Percentiles rank a stretch among this genome's conserved stretches.
Conservation (phyloP, 257 asterid species). For the Plantago ovata region DNA sequence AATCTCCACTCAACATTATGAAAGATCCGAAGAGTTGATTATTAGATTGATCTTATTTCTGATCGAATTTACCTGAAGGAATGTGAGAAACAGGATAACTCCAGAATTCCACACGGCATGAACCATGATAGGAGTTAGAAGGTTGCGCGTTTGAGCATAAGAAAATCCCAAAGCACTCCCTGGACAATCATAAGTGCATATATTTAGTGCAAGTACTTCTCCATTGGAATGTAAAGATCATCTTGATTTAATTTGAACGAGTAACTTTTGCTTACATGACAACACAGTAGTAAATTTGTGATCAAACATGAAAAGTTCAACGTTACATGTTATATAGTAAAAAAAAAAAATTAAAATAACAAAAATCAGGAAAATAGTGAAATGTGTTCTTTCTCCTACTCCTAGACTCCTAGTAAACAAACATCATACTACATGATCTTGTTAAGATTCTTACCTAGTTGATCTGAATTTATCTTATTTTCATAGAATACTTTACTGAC, state of each 20-base stretch:
- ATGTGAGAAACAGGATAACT: conserved; percentile 78
- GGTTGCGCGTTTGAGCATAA: conserved; percentile 92
- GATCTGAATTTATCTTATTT: neutral
- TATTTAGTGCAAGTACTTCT: neutral
- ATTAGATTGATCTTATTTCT: neutral
- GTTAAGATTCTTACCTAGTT: too few species aligned
- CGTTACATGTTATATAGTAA: neutral
- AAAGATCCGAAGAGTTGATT: neutral
- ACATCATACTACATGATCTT: too few species aligned
- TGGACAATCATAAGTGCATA: conserved; percentile 18
- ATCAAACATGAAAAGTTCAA: neutral
- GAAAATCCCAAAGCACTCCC: conserved; percentile 84
- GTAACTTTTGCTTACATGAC: neutral
- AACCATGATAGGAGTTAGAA: conserved; percentile 77
- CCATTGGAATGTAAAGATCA: neutral
- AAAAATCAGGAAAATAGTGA: too few species aligned
- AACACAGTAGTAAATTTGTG: neutral
- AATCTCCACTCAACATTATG: neutral
- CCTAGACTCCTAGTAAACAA: too few species aligned
- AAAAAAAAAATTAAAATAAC: neutral
- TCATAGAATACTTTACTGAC: neutral
- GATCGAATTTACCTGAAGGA: conserved; percentile 70
- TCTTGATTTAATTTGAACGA: neutral
- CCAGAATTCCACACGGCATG: conserved; percentile 96
- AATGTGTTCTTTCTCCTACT: too few species aligned